phyloP scores from a whole-genome alignment of 192 early-diverging fungal genomes.

The Entomortierella parvispora region DNA sequence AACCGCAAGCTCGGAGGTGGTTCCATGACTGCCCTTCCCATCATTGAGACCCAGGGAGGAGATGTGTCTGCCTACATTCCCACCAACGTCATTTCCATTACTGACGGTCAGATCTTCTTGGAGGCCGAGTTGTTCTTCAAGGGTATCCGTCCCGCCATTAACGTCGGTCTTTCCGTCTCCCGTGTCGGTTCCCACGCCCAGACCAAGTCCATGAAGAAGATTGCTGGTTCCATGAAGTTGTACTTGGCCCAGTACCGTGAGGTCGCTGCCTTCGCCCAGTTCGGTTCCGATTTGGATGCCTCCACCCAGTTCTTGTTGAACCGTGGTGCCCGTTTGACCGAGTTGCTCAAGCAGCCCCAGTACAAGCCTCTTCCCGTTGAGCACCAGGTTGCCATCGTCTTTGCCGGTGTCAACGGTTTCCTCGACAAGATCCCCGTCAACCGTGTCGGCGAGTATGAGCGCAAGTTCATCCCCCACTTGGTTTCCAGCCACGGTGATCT shows the following conservation, averaged over 20 bases:
- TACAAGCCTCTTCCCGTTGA: slow-evolving; percentile 96
- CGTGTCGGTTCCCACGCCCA: slow-evolving; percentile 99
- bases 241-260: slow-evolving; percentile 99
- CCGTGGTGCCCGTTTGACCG: slow-evolving; percentile 99
- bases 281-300: slow-evolving; percentile 99
- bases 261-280: slow-evolving; percentile 99
- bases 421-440: slow-evolving; percentile 97
- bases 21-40: slow-evolving; percentile 98
- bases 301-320: slow-evolving; percentile 99
- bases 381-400: slow-evolving; percentile 98
- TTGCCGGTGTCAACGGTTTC: slow-evolving; percentile 99
- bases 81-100: slow-evolving; percentile 99
- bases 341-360: slow-evolving; percentile 99
- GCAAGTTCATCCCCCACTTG: slow-evolving; percentile 88
- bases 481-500: slow-evolving; percentile 89
- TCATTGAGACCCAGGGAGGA: slow-evolving; percentile 99
- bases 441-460: slow-evolving; percentile 95
- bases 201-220: slow-evolving; percentile 99
- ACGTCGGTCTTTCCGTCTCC: slow-evolving; percentile 99
- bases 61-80: slow-evolving; percentile 99
- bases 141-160: slow-evolving; percentile 99
- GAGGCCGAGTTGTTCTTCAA: slow-evolving; percentile 99
- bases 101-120: slow-evolving; percentile 99
- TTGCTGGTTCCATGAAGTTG: slow-evolving; percentile 99
- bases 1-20: slow-evolving; percentile 94